Evolutionary conservation across 2,329 filamentous ascomycete species (phyloP).

Genomic region (Fusarium nematophilum): DNA sequence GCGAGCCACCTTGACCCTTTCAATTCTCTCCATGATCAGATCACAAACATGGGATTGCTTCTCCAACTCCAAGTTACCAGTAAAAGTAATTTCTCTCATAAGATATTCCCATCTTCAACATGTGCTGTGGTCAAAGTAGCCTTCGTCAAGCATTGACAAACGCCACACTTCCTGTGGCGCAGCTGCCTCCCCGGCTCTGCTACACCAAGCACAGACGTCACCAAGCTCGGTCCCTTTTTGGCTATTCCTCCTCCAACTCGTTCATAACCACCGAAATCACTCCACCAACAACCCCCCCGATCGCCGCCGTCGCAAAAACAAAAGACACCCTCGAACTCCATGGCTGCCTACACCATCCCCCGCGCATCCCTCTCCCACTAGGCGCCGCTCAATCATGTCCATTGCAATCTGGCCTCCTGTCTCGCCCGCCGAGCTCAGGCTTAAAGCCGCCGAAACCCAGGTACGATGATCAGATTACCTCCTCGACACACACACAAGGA

Average conservation of each 20-base stretch:
- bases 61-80: too few species aligned
- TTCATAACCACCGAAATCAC: conserved; percentile 12
- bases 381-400: conserved; percentile 57
- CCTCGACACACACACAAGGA: background rate
- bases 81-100: too few species aligned
- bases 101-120: too few species aligned
- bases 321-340: conserved; percentile 34
- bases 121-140: too few species aligned
- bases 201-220: conserved; percentile 16
- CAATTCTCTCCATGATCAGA: too few species aligned
- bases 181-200: conserved; percentile 7
- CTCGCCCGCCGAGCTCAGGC: conserved; percentile 61
- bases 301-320: background rate
- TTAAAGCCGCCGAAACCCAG: conserved; percentile 61
- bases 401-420: conserved; percentile 69
- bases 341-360: conserved; percentile 37
- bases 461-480: conserved; percentile 51
- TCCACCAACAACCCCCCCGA: conserved; percentile 2
- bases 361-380: conserved; percentile 16
- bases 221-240: conserved; percentile 8
- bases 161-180: conserved; percentile 33
- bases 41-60: too few species aligned
- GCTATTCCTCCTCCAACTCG: conserved; percentile 38
- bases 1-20: too few species aligned
- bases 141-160: too few species aligned